Evolutionary conservation across 768 basidiomycete genomes (phyloP), one percentile per base, ranked within the genome.

Genomic region (Hydnomerulius pinastri): DNA sequence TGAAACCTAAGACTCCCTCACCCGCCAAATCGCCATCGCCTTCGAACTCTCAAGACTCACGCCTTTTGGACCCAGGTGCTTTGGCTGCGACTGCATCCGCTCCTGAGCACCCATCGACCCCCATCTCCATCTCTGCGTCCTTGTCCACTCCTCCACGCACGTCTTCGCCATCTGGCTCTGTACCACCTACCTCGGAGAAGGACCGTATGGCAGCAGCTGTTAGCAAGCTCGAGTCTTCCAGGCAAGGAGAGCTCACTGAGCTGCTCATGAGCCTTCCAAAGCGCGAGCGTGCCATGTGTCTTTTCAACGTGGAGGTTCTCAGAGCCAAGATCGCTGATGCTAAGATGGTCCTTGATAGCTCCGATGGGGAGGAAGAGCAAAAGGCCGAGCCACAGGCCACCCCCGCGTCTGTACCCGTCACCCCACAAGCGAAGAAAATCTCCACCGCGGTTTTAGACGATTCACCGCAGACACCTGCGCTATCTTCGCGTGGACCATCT

Each of bases 91-190:
- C 88, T 4, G 91, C 90, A 2, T 90, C 87, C 42, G 90, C 90
- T n/a, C 91, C 91, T 0, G 91, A 93, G 61, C 90, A 92, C 54
- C 91, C 91, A 0, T 89, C 87, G 6, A 92, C 91, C 0, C 91
- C 91, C 1, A 81, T 92, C 11, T 92, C 90, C 1, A 76, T 90
- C 50, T 82, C 82, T 50, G 81, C 84, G 0, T 85, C 87, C 1
- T 64, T 88, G n/a, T 83, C 86, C 27, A 90, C 88, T 0, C 90
- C 91, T 2, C 88, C 91, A 11, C 82, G 91, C 13, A 90, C 91
- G 0, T 89, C 89, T 5, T 92, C 90, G 2, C 91, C 90, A 5
- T 76, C 81, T 15, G 79, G 79, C 32, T 80, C 81, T 15, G 65
- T 78, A 45, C 81, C 86, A 1, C 82, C 82, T 4, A 66, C 69